Conservation (phyloP, 495 filamentous ascomycete genomes). For the Cudoniella acicularis region DNA sequence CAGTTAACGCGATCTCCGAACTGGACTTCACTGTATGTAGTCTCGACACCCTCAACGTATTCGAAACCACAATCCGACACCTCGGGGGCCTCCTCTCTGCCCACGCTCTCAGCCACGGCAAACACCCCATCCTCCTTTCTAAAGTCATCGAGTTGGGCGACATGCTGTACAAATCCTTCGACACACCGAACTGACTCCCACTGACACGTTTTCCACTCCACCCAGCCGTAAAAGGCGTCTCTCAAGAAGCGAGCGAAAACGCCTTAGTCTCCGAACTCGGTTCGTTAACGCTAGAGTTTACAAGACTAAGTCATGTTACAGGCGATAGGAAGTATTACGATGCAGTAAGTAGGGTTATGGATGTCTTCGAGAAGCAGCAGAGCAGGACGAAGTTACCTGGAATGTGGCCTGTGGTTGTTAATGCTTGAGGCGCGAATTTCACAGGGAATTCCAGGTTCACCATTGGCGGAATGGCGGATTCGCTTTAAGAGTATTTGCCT, state of each 20-base stretch:
- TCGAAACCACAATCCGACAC: slow-evolving; percentile 84
- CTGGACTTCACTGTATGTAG: slow-evolving; percentile 85
- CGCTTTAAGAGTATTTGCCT: slow-evolving; percentile 89
- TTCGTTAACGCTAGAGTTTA: slow-evolving; percentile 89
- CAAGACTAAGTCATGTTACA: slow-evolving; percentile 84
- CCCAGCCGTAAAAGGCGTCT: slow-evolving; percentile 20
- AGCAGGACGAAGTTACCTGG: slow-evolving; percentile 66
- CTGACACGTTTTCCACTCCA: slow-evolving; percentile 65
- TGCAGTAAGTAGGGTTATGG: slow-evolving; percentile 82
- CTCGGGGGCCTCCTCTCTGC: slow-evolving; percentile 77
- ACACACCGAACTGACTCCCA: slow-evolving; percentile 94
- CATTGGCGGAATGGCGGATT: slow-evolving; percentile 79
- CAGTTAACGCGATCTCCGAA: slow-evolving; percentile 63
- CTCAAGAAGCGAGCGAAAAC: slow-evolving; percentile 42
- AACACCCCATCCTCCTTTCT: slow-evolving; percentile 67
- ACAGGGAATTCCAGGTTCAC: slow-evolving; percentile 42
- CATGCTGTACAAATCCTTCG: slow-evolving; percentile 83
- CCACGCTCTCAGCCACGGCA: slow-evolving; percentile 74
- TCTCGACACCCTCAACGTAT: slow-evolving; percentile 61
- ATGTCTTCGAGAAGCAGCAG: slow-evolving; percentile 80
- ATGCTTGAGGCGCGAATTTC: slow-evolving; percentile 24
- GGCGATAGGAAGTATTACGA: slow-evolving; percentile 86
- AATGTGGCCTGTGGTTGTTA: slow-evolving; percentile 62
- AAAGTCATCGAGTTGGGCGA: slow-evolving; percentile 87
- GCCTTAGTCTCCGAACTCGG: slow-evolving; percentile 56